Base-by-base conservation (phyloP, 306 rosid genomes). In the Quillaja saponaria region DNA sequence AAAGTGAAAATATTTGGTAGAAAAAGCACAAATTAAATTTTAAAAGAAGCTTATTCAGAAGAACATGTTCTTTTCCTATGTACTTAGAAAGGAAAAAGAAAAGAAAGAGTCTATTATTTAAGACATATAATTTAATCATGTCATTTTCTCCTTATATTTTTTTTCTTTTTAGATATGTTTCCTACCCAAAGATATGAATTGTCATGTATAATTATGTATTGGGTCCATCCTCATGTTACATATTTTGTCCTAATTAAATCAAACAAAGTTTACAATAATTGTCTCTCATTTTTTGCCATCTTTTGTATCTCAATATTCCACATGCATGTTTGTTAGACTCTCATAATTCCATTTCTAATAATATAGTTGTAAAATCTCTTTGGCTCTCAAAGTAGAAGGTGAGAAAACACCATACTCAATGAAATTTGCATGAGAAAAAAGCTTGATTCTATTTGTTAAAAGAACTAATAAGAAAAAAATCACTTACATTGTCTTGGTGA, bases 151-250 rank as follows among this genome's bases (percentile, higher is more conserved):
- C 35, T 35, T 55, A 69, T 64, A 68, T 66, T 54, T 63, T 59
- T 49, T 9, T 28, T 59, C 17, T 61, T 34, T 65, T 12, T n/a
- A n/a, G n/a, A n/a, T 61, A 33, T 65, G 14, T 49, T 74, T 66
- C 14, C 66, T 49, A 50, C 71, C 10, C n/a, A 41, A 17, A 31
- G 74, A 31, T 33, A 49, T 41, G 47, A 72, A 66, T 63, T 49
- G 51, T 13, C 67, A 41, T 38, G 58, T 55, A 12, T 49, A 47
- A 20, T 46, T 4, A 55, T 49, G 41, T 41, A 21, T 49, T 38
- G 73, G 84, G 76, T 49, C 72, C 77, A 57, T 65, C 64, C 53
- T 38, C 33, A 19, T n/a, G 62, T 37, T 55, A n/a, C 44, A 73
- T 68, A 60, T 66, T 72, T 78, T 56, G 57, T 68, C 50, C 70